A percentile compares a stretch with the other conserved stretches of the same genome.
Evolutionary conservation across 2,329 filamentous ascomycete species (phyloP).

Genomic region (Gliomastix tumulicola): DNA sequence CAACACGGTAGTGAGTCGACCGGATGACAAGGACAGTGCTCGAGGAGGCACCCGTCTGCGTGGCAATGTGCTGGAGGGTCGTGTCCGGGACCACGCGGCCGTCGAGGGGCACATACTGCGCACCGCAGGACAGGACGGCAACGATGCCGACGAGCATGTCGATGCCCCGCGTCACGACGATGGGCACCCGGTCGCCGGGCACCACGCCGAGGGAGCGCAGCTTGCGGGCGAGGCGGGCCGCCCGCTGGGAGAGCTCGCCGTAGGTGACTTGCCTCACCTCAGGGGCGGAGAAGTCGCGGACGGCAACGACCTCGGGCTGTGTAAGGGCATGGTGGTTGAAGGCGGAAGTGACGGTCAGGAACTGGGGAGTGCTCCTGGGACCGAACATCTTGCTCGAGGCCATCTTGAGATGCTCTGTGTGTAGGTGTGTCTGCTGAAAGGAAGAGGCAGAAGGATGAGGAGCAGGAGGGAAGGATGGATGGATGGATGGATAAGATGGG

Average conservation of each 20-base stretch:
- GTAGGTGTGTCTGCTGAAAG: too few relatives aligned
- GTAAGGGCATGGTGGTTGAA: conserved; percentile 27
- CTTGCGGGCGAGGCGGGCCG: conserved; percentile 24
- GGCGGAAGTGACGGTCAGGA: conserved; percentile 28
- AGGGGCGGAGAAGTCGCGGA: conserved; percentile 24
- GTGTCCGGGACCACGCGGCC: conserved; percentile 33
- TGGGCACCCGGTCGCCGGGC: conserved; percentile 25
- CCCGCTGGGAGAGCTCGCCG: conserved; percentile 22
- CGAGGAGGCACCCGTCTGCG: conserved; percentile 18
- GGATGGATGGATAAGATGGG: too few relatives aligned
- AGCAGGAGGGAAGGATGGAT: too few relatives aligned
- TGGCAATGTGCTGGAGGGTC: conserved; percentile 31
- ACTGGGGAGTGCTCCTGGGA: conserved; percentile 14
- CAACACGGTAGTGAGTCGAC: conserved; percentile 8
- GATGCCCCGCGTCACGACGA: conserved; percentile 38
- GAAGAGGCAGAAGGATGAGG: too few relatives aligned
- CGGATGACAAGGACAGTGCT: conserved; percentile 25
- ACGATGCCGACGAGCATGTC: conserved; percentile 43
- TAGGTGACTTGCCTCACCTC: conserved; percentile 21
- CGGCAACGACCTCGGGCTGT: conserved; percentile 27
- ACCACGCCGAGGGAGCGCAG: conserved; percentile 22
- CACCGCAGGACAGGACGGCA: conserved; percentile 39
- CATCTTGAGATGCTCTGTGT: too few relatives aligned
- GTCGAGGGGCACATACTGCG: conserved; percentile 46
- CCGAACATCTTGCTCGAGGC: conserved; percentile 9